Conservation (phyloP, 2,329 filamentous ascomycete genomes). For the Rachicladosporium sp. region DNA sequence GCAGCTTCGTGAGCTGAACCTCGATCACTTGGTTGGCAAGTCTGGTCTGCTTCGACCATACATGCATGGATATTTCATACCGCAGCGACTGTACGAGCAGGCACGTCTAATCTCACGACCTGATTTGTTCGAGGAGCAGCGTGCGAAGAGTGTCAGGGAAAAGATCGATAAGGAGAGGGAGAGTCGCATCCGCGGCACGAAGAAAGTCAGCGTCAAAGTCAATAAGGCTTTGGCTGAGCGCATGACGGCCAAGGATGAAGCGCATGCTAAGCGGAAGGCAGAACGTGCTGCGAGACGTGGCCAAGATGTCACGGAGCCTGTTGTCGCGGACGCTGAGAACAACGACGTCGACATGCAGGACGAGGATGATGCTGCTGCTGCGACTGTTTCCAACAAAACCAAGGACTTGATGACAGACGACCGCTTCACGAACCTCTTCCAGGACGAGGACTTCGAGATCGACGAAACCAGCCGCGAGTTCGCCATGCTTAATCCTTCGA, state of each 20-base stretch:
- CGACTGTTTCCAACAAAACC: constrained; percentile 18
- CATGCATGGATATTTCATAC: constrained; percentile 99
- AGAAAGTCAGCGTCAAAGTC: constrained; percentile 83
- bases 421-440: constrained; percentile 80
- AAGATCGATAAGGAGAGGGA: constrained; percentile 97
- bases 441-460: constrained; percentile 84
- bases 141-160: constrained; percentile 79
- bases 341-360: constrained; percentile 44
- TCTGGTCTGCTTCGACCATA: constrained; percentile 85
- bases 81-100: constrained; percentile 89
- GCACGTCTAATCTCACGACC: constrained; percentile 86
- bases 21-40: constrained; percentile 81
- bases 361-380: constrained; percentile 10
- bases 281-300: constrained; percentile 44
- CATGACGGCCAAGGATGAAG: constrained; percentile 57
- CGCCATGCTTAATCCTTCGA: constrained; percentile 78
- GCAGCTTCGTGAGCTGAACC: constrained; percentile 71
- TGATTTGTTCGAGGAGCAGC: constrained; percentile 84
- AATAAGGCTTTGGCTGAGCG: constrained; percentile 62
- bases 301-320: constrained; percentile 34
- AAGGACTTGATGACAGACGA: constrained; percentile 60
- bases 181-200: constrained; percentile 81
- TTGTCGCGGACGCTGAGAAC: constrained; percentile 5
- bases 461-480: constrained; percentile 86
- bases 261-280: constrained; percentile 38